A percentile compares a stretch with the other conserved stretches of the same genome.
These are phyloP conservation scores for Trichoderma gamsii DNA, from an alignment of 495 filamentous ascomycete species.

Conservation along the genomic window DNA sequence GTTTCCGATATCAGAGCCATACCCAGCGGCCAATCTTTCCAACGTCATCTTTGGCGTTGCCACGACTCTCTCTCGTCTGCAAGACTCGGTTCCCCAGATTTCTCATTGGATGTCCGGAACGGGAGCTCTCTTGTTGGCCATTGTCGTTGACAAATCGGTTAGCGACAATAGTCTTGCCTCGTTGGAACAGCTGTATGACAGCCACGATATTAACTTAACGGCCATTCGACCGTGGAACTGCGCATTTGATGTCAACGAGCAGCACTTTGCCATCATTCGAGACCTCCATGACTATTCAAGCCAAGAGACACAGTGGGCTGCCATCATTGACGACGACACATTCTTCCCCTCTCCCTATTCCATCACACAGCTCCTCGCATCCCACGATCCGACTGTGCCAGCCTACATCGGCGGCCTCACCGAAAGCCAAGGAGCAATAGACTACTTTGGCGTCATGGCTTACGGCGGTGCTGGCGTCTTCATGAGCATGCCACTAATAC, in stretches of 20 bases:
- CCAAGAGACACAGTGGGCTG: conserved; percentile 56
- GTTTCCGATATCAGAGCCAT: background rate
- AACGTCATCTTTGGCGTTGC: conserved; percentile 52
- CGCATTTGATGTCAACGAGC: conserved; percentile 44
- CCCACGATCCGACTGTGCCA: conserved; percentile 46
- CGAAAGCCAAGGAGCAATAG: conserved; percentile 55
- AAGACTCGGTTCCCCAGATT: conserved; percentile 50
- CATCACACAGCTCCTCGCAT: conserved; percentile 40
- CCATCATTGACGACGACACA: conserved; percentile 66
- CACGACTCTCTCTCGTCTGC: conserved; percentile 50
- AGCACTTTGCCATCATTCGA: conserved; percentile 58
- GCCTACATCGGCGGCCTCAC: conserved; percentile 59
- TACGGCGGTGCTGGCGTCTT: conserved; percentile 68
- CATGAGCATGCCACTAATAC: conserved; percentile 53
- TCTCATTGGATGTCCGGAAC: conserved; percentile 57
- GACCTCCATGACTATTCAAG: conserved; percentile 48
- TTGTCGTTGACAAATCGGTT: conserved; percentile 43
- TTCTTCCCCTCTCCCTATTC: conserved; percentile 61
- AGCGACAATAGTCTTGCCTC: conserved; percentile 21
- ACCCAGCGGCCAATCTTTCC: background rate
- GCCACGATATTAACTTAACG: conserved; percentile 46
- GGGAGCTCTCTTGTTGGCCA: conserved; percentile 48
- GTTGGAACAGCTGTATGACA: conserved; percentile 26
- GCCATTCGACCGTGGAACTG: conserved; percentile 48
- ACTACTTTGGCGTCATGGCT: conserved; percentile 57